A percentile compares a stretch with the other conserved stretches of the same genome.
These are phyloP conservation scores for Bassia scoparia DNA, from an alignment of 148 eudicot genomes.

Conservation along the genomic window DNA sequence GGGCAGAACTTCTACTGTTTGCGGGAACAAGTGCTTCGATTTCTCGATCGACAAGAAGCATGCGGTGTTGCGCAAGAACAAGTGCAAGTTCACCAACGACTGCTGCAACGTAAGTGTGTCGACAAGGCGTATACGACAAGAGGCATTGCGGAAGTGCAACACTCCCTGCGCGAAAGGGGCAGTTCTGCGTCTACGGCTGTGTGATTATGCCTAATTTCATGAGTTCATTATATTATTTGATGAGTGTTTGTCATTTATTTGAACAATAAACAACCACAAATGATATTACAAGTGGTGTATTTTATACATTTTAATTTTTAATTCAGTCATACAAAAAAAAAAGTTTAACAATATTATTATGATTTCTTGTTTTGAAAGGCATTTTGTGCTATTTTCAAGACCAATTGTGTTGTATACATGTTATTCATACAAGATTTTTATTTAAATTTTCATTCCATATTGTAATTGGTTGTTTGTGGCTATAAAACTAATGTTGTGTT, in stretches of 20 bases:
- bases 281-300: conserved; percentile 19
- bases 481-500: conserved; percentile 10
- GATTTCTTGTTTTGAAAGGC: not conserved
- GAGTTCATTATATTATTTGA: not conserved
- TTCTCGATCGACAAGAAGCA: conserved; percentile 31
- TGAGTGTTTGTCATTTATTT: conserved; percentile 21
- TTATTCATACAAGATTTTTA: not conserved
- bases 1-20: conserved; percentile 58
- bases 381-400: not conserved
- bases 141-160: conserved; percentile 65
- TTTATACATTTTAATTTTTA: not conserved
- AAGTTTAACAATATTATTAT: not conserved
- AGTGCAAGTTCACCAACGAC: conserved; percentile 38
- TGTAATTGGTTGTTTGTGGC: conserved; percentile 22
- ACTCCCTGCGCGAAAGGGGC: conserved; percentile 33
- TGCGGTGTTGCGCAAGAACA: conserved; percentile 56
- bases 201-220: conserved; percentile 54
- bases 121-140: conserved; percentile 38
- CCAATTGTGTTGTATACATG: conserved; percentile 3
- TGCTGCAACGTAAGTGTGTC: conserved; percentile 68
- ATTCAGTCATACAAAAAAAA: not conserved
- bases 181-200: conserved; percentile 49
- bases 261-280: conserved; percentile 29
- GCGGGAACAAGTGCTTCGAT: conserved; percentile 69
- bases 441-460: not conserved